Conservation (phyloP, 2,329 filamentous ascomycete species). For the Orbilia quercus region DNA sequence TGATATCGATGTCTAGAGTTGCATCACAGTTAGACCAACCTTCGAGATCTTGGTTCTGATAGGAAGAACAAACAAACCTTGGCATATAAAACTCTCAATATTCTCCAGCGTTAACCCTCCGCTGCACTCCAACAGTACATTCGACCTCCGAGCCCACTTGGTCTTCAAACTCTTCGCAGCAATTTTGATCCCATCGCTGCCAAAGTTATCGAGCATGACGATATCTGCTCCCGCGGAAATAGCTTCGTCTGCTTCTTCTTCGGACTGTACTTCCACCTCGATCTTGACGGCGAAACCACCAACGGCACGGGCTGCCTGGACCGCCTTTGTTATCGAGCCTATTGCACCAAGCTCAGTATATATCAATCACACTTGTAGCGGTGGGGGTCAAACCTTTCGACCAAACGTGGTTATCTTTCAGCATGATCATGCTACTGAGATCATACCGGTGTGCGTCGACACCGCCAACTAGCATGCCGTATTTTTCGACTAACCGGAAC, state of each 20-base stretch:
- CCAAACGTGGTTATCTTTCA: conserved; percentile 99
- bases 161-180: conserved; percentile 81
- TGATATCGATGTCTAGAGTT: conserved; percentile 82
- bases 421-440: conserved; percentile 93
- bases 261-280: conserved; percentile 91
- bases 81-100: conserved; percentile 80
- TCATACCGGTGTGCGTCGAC: conserved; percentile 93
- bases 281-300: conserved; percentile 93
- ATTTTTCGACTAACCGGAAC: conserved; percentile 95
- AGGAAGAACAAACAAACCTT: conserved; percentile 67
- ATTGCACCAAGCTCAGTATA: conserved; percentile 14
- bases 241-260: conserved; percentile 89
- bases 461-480: conserved; percentile 94
- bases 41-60: background rate
- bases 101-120: conserved; percentile 89
- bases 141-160: conserved; percentile 77
- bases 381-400: conserved; percentile 64
- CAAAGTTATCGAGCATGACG: conserved; percentile 98
- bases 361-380: conserved; percentile 7
- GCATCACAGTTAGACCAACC: conserved; percentile 35
- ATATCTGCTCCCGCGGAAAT: conserved; percentile 91
- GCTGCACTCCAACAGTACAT: conserved; percentile 88
- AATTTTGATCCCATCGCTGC: conserved; percentile 77
- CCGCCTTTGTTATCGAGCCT: conserved; percentile 83
- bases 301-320: conserved; percentile 81